These are phyloP conservation scores for Penicillium parvum DNA, from an alignment of 495 filamentous ascomycete species.

Conservation along the genomic window DNA sequence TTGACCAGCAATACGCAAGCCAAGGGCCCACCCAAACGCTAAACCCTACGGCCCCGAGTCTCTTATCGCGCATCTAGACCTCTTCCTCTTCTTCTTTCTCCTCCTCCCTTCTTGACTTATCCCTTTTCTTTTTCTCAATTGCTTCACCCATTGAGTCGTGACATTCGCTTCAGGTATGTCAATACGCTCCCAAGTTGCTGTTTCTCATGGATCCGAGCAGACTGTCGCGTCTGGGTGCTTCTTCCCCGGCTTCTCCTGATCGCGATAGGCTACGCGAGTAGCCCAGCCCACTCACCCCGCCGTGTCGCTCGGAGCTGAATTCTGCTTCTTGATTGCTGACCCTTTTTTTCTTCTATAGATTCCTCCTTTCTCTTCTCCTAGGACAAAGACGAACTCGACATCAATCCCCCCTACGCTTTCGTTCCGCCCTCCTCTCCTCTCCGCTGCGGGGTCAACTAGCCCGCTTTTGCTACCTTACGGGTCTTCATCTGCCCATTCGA, in stretches of 20 bases:
- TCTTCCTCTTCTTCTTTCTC: neutral
- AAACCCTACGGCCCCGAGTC: slow-evolving; percentile 18
- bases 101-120: neutral
- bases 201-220: too few relatives aligned
- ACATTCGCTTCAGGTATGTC: too few relatives aligned
- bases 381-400: too few relatives aligned
- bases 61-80: slow-evolving; percentile 21
- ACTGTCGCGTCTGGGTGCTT: too few relatives aligned
- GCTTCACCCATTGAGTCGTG: too few relatives aligned
- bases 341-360: slow-evolving; percentile 1
- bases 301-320: slow-evolving; percentile 10
- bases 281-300: slow-evolving; percentile 5
- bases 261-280: slow-evolving; percentile 1
- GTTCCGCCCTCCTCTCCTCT: slow-evolving; percentile 1
- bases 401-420: neutral
- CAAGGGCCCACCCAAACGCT: slow-evolving; percentile 22
- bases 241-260: neutral
- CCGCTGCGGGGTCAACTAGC: slow-evolving; percentile 18
- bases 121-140: neutral
- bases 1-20: slow-evolving; percentile 4
- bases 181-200: too few relatives aligned
- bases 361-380: too few relatives aligned
- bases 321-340: slow-evolving; percentile 9
- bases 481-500: slow-evolving; percentile 9
- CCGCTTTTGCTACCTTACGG: slow-evolving; percentile 15